Evolutionary conservation across 768 basidiomycete species (phyloP).

Genomic region (Piloderma croceum): DNA sequence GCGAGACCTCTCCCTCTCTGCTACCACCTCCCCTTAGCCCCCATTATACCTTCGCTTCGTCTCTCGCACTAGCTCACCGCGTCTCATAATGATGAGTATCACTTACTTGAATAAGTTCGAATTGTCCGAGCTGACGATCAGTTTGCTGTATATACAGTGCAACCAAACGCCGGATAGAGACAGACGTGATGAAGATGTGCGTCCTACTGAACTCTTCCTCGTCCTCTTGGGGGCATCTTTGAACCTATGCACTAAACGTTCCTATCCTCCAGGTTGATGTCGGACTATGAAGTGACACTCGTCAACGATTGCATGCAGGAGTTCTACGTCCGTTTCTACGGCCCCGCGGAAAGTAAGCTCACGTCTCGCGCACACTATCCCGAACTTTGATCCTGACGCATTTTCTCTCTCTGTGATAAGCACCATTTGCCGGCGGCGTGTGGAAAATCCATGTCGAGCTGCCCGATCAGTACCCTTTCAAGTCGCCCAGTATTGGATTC

Average conservation of each 20-base stretch:
- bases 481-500: slow-evolving; percentile 97
- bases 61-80: too few species aligned
- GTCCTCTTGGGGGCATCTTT: neutral
- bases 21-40: too few species aligned
- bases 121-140: too few species aligned
- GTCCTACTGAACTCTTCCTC: slow-evolving; percentile 20
- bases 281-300: slow-evolving; percentile 95
- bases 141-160: slow-evolving; percentile 20
- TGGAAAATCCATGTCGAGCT: slow-evolving; percentile 99
- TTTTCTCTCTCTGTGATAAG: slow-evolving; percentile 37
- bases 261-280: slow-evolving; percentile 71
- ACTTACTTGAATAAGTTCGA: too few species aligned
- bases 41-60: too few species aligned
- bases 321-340: slow-evolving; percentile 94
- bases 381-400: slow-evolving; percentile 2
- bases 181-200: slow-evolving; percentile 99
- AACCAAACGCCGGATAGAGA: slow-evolving; percentile 91
- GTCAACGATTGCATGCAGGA: slow-evolving; percentile 99
- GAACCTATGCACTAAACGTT: slow-evolving; percentile 9
- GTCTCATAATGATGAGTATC: too few species aligned
- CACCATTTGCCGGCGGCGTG: slow-evolving; percentile 94
- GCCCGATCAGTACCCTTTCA: slow-evolving; percentile 97
- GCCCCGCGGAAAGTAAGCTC: slow-evolving; percentile 85
- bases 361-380: slow-evolving; percentile 2
- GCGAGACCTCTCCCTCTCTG: too few species aligned